Evolutionary conservation across 176 grass and related monocot species (phyloP).

Genomic region (Aegilops tauschii): DNA sequence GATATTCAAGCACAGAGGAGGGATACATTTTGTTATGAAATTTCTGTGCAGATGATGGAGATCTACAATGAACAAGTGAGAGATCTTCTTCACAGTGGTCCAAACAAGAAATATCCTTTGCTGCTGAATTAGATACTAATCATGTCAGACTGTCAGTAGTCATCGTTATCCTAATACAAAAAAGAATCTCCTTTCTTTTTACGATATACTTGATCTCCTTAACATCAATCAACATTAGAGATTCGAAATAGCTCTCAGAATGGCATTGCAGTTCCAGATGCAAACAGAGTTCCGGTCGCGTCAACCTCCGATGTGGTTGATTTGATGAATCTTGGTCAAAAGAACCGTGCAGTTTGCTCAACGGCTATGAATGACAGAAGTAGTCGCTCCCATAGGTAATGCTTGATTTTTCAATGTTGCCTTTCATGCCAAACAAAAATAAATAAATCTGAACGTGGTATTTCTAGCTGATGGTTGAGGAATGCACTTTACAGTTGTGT

Average conservation of each 20-base stretch:
- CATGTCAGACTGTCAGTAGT: background rate
- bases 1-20: slow-evolving; percentile 59
- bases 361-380: slow-evolving; percentile 96
- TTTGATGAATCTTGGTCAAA: slow-evolving; percentile 86
- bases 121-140: background rate
- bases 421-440: background rate
- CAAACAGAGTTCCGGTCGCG: slow-evolving; percentile 63
- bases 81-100: slow-evolving; percentile 85
- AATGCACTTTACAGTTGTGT: slow-evolving; percentile 53
- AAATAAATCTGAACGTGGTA: background rate
- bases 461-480: slow-evolving; percentile 14
- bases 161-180: slow-evolving; percentile 8
- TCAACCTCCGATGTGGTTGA: slow-evolving; percentile 77
- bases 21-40: slow-evolving; percentile 77
- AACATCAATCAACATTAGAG: slow-evolving; percentile 72
- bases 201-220: slow-evolving; percentile 46
- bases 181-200: background rate
- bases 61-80: slow-evolving; percentile 98
- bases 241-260: slow-evolving; percentile 80
- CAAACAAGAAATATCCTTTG: slow-evolving; percentile 97
- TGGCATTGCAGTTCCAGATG: slow-evolving; percentile 78
- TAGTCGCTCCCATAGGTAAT: slow-evolving; percentile 92
- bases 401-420: slow-evolving; percentile 5
- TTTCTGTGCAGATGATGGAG: slow-evolving; percentile 96
- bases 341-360: slow-evolving; percentile 77